phyloP scores from a whole-genome alignment of 371 early-diverging fungal species.

The Syncephalastrum monosporum region DNA sequence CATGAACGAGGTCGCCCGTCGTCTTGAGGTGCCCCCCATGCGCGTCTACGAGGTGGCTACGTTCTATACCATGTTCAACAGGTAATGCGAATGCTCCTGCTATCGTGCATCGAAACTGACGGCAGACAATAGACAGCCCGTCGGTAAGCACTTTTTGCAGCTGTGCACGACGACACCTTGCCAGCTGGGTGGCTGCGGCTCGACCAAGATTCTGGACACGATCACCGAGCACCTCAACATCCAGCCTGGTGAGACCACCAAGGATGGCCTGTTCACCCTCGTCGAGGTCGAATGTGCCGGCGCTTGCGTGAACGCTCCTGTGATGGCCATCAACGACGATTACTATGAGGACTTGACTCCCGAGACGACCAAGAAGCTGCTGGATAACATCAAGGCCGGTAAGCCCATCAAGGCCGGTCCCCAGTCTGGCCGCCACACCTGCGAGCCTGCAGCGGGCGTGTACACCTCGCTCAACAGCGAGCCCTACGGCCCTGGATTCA shows the following conservation, averaged over 20 bases:
- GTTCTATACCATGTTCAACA: slow-evolving; percentile 99
- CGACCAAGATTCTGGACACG: slow-evolving; percentile 86
- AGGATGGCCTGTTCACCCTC: slow-evolving; percentile 92
- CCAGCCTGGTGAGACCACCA: slow-evolving; percentile 91
- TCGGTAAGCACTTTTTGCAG: slow-evolving; percentile 97
- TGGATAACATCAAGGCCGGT: slow-evolving; percentile 85
- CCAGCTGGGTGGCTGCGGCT: slow-evolving; percentile 86
- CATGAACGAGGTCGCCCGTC: slow-evolving; percentile 95
- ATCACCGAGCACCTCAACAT: slow-evolving; percentile 86
- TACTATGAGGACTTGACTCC: slow-evolving; percentile 98
- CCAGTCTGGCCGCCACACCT: slow-evolving; percentile 78
- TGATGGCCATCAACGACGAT: slow-evolving; percentile 96
- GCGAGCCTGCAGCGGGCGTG: slow-evolving; percentile 78
- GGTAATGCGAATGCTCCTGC: slow-evolving; percentile 37
- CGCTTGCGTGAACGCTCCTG: slow-evolving; percentile 98
- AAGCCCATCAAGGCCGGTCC: slow-evolving; percentile 83
- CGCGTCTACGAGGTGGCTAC: slow-evolving; percentile 99
- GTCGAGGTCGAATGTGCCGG: slow-evolving; percentile 99
- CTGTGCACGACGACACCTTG: slow-evolving; percentile 98
- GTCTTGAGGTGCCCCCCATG: slow-evolving; percentile 96
- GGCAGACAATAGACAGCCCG: slow-evolving; percentile 71
- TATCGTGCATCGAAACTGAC: neutral
- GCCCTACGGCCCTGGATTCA: slow-evolving; percentile 93
- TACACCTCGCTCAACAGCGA: slow-evolving; percentile 84
- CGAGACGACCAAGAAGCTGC: slow-evolving; percentile 81